Base-by-base conservation (phyloP, 1,284 basidiomycete genomes). In the Leucoagaricus sp. region DNA sequence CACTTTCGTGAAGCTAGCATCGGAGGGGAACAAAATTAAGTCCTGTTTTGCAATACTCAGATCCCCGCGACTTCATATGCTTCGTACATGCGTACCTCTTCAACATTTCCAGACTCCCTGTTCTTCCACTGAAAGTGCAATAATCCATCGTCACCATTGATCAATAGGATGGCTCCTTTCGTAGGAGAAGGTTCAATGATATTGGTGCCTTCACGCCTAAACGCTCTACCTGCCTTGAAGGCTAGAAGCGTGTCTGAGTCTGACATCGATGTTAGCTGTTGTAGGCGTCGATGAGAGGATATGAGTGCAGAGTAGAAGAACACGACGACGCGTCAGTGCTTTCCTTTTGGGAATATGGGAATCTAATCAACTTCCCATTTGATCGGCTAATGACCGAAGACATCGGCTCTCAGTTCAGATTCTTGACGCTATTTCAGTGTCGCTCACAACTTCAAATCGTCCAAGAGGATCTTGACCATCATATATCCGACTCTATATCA, bases 71-170 rank as follows among this genome's bases (percentile, higher is more conserved):
- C 6, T 23, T 33, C 28, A 54, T 19, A 29, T 40, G 36, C 31
- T 33, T 54, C 17, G 47, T 40, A 4, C 40, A 29, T 41, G 62
- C 76, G 29, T 44, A 85, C 87, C 76, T 91, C 89, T 63, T 86
- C 84, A 6, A 79, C 69, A 9, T 72, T 71, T 47, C 81, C 77
- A 1, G 83, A 86, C 19, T 74, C 73, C 63, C 89, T 76, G 66
- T 89, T 85, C 73, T 84, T 88, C 90, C 90, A 92, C 48, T 82
- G 75, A 63, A 92, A 89, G 67, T 88, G 90, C 61, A 92, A 66
- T 42, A 91, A 74, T 3, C 83, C 87, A 63, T 93, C 91, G 0
- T 92, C 90, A 21, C 49, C 83, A 56, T 80, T 84, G 36, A 80
- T 76, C 48, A 93, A 73, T 13, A 84, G 69, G 61, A 93, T 77